Evolutionary conservation across 495 filamentous ascomycete genomes (phyloP).

Genomic region (Talaromyces liani): DNA sequence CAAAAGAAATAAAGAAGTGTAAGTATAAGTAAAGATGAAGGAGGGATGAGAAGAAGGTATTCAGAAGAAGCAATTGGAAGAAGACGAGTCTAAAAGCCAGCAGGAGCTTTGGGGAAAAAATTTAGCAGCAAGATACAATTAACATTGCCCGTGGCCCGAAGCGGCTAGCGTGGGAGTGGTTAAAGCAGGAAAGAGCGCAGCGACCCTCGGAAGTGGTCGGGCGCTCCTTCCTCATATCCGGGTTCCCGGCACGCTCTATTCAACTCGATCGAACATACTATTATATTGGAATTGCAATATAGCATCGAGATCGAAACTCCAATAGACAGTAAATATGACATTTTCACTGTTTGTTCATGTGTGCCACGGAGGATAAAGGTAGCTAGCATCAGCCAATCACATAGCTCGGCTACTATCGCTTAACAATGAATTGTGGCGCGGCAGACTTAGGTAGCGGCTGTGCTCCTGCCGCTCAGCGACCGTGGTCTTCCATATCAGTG

Average conservation of each 20-base stretch:
- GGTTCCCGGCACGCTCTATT: not conserved
- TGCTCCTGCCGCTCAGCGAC: not conserved
- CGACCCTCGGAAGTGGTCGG: conserved; percentile 39
- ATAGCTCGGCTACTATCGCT: not conserved
- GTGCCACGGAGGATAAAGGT: not conserved
- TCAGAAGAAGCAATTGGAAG: conserved; percentile 7
- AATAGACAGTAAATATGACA: too few relatives aligned
- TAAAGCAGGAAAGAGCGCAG: not conserved
- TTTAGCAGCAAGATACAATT: conserved; percentile 1
- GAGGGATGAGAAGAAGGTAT: not conserved
- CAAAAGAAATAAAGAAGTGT: conserved; percentile 14
- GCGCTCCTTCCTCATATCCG: conserved; percentile 21
- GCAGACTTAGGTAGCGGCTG: not conserved
- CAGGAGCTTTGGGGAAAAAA: conserved; percentile 1
- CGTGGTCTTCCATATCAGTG: not conserved
- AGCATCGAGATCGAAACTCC: too few relatives aligned
- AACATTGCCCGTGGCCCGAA: not conserved
- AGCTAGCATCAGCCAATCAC: not conserved
- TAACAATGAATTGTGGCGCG: not conserved
- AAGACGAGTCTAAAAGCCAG: not conserved
- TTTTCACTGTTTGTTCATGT: not conserved
- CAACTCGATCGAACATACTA: not conserved
- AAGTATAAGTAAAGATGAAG: conserved; percentile 1
- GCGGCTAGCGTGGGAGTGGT: not conserved
- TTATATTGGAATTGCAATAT: not conserved